Percentiles rank a stretch among this genome's conserved stretches.
Evolutionary conservation across 2,329 filamentous ascomycete species (phyloP).

Genomic region (Alternaria incomplexa): DNA sequence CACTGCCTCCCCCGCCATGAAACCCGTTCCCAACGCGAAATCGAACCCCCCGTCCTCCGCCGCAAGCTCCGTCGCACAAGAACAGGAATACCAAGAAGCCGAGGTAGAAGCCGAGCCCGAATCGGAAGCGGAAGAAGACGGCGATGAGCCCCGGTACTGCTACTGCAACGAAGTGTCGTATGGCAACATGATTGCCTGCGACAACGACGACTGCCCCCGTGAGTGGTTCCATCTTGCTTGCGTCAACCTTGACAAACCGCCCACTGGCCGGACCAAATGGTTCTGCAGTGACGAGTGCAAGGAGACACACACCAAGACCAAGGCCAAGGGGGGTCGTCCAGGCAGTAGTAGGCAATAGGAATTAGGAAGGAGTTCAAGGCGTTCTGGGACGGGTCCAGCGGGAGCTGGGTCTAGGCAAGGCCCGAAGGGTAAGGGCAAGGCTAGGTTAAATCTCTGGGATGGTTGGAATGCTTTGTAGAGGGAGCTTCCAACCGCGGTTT

Average conservation of each 20-base stretch:
- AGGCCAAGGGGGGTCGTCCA: constrained; percentile 45
- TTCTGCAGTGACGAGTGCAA: constrained; percentile 50
- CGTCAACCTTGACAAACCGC: constrained; percentile 66
- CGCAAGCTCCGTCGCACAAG: constrained; percentile 40
- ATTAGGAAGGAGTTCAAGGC: constrained; percentile 49
- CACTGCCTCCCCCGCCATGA: constrained; percentile 38
- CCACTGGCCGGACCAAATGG: constrained; percentile 52
- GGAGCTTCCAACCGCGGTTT: constrained; percentile 24
- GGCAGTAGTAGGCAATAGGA: constrained; percentile 50
- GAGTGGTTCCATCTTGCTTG: constrained; percentile 74
- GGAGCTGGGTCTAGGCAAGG: constrained; percentile 36
- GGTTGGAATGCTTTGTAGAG: constrained; percentile 46
- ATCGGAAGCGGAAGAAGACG: constrained; percentile 46
- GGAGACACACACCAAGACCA: constrained; percentile 36
- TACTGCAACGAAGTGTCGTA: constrained; percentile 70
- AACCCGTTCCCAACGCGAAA: constrained; percentile 28
- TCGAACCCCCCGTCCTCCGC: constrained; percentile 42
- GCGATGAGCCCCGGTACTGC: constrained; percentile 66
- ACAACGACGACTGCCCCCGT: constrained; percentile 67
- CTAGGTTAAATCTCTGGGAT: constrained; percentile 44
- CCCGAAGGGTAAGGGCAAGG: constrained; percentile 42
- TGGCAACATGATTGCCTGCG: constrained; percentile 72
- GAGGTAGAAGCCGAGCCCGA: constrained; percentile 45
- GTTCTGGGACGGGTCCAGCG: constrained; percentile 40
- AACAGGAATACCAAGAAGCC: constrained; percentile 38